These are phyloP conservation scores for Prunus padus DNA, from an alignment of 306 rosid genomes.

Conservation along the genomic window DNA sequence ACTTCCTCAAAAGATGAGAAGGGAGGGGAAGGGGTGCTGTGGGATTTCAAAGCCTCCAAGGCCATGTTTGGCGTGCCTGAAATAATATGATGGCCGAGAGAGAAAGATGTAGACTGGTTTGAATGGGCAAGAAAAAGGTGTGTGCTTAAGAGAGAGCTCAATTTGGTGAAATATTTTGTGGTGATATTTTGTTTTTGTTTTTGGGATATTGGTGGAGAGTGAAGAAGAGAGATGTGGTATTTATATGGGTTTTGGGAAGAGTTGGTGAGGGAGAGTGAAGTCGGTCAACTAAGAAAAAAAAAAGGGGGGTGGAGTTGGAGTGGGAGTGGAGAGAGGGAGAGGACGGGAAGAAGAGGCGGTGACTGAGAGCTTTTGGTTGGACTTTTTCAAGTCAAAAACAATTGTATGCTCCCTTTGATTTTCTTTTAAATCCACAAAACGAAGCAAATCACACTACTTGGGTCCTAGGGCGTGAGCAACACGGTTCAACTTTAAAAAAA, in stretches of 20 bases:
- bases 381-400: slow-evolving; percentile 68
- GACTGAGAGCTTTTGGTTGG: slow-evolving; percentile 21
- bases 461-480: slow-evolving; percentile 4
- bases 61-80: slow-evolving; percentile 44
- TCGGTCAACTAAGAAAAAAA: slow-evolving; percentile 65
- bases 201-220: neutral
- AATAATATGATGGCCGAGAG: neutral
- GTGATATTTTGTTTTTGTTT: neutral
- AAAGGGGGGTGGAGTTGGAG: slow-evolving; percentile 15
- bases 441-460: neutral
- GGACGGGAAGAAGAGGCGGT: slow-evolving; percentile 3
- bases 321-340: slow-evolving; percentile 18
- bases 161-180: neutral
- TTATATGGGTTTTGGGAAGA: neutral
- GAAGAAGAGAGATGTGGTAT: neutral
- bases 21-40: slow-evolving; percentile 20
- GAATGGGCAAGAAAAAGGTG: neutral
- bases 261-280: slow-evolving; percentile 48
- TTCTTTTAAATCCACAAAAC: neutral
- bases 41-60: slow-evolving; percentile 72
- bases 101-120: neutral
- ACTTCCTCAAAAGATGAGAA: slow-evolving; percentile 18
- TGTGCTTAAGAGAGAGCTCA: no score
- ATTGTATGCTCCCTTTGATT: slow-evolving; percentile 2
- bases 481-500: slow-evolving; percentile 13